Evolutionary conservation across 2,329 filamentous ascomycete genomes (phyloP).

Genomic region (Trichothecium roseum): DNA sequence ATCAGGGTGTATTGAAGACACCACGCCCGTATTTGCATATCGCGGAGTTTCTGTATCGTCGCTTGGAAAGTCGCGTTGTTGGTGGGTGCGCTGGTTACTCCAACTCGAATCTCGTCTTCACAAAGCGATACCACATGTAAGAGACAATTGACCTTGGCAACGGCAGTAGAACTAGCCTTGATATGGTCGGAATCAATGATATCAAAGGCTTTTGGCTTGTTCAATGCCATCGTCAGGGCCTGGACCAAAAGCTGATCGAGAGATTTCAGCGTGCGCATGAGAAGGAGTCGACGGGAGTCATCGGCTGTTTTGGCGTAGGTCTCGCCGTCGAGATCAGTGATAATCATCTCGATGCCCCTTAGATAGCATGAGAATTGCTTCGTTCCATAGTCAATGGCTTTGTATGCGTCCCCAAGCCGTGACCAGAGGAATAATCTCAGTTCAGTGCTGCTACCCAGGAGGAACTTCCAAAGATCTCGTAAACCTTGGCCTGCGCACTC

Average conservation of each 20-base stretch:
- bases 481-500: conserved; percentile 47
- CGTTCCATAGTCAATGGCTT: conserved; percentile 70
- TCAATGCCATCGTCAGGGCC: conserved; percentile 57
- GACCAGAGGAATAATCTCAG: conserved; percentile 84
- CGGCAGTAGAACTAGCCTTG: conserved; percentile 57
- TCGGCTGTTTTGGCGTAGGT: conserved; percentile 48
- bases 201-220: conserved; percentile 63
- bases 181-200: conserved; percentile 76
- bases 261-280: conserved; percentile 69
- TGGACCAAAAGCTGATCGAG: conserved; percentile 68
- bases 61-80: conserved; percentile 43
- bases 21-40: conserved; percentile 84
- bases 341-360: conserved; percentile 74
- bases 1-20: conserved; percentile 75
- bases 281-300: conserved; percentile 55
- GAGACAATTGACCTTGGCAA: conserved; percentile 62
- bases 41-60: conserved; percentile 59
- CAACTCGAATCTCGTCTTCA: conserved; percentile 77
- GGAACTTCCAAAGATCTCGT: conserved; percentile 74
- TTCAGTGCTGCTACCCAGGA: conserved; percentile 71
- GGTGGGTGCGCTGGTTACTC: conserved; percentile 52
- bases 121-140: conserved; percentile 72
- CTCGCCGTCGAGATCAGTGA: conserved; percentile 51
- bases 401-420: conserved; percentile 81
- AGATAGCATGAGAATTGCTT: conserved; percentile 85